Base-by-base conservation (phyloP, 192 early-diverging fungal genomes). In the Thoreauomyces humboldtii region DNA sequence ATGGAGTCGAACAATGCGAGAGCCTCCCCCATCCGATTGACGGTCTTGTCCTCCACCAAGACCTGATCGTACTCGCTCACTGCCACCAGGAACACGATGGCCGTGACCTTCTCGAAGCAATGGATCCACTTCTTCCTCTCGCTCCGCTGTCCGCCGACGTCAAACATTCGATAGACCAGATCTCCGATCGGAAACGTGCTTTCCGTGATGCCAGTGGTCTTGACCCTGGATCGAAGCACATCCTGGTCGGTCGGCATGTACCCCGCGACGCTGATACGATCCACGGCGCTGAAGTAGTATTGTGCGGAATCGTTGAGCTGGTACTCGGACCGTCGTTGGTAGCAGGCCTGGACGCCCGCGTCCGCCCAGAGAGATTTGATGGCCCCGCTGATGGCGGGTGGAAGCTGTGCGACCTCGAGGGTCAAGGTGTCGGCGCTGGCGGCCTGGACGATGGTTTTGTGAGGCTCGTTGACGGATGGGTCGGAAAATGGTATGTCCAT, bases 51-150 rank as follows among this genome's bases (percentile, higher is more conserved):
- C 81, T 97, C 95, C 43, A 94, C 88, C 31, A 95, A 76, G 7
- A 92, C 82, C 79, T 98, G 95, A 79, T 98, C 94, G 65, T 96
- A 98, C 78, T 96, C 93, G 28, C 83, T 87, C 51, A 96, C 93
- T 29, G 95, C 95, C 21, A 95, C 94, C 71, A 98, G 74, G 76
- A 98, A 98, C 34, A 98, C 82, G 61, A 98, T 93, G 1, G 94
- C 90, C 0, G 92, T 96, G 27, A 96, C 94, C 65, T 94, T 91
- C 71, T 98, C 95, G 65, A 98, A 98, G 67, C 93, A 98, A 77
- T 96, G 95, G 67, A 96, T 95, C 95, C 95, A 96, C 80, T 98
- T 98, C 70, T 98, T 98, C 71, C 95, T 87, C 81, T 98, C 95
- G 44, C 91, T 93, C 44, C 95, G 88, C 82, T 98, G 95, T 37